phyloP scores from a whole-genome alignment of 768 basidiomycete species.

The Mycena rosella region DNA sequence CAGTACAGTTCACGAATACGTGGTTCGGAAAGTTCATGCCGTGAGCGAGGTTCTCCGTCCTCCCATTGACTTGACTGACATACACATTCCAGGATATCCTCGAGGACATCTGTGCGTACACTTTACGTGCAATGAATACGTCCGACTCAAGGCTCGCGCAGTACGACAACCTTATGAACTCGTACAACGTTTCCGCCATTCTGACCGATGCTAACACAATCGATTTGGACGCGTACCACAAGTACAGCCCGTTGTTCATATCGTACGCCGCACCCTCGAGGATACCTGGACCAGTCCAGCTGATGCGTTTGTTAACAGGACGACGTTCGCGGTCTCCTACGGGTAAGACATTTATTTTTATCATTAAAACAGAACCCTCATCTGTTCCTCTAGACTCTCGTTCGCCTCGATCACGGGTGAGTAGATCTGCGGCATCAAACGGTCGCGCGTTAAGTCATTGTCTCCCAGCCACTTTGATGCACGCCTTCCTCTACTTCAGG shows the following conservation, averaged over 20 bases:
- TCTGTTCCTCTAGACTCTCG: conserved; percentile 75
- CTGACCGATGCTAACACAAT: conserved; percentile 66
- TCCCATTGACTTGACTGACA: background rate
- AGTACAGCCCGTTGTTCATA: conserved; percentile 27
- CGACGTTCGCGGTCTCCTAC: conserved; percentile 37
- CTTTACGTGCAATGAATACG: conserved; percentile 33
- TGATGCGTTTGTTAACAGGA: conserved; percentile 35
- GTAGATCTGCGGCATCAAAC: background rate
- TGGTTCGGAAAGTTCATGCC: conserved; percentile 72
- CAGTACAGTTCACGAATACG: conserved; percentile 67
- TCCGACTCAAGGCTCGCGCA: conserved; percentile 46
- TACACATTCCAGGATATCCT: conserved; percentile 8
- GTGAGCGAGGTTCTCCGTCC: conserved; percentile 45
- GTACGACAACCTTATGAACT: conserved; percentile 70
- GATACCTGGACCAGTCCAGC: background rate
- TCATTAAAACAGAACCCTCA: conserved; percentile 64
- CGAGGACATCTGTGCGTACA: conserved; percentile 26
- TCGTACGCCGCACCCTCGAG: conserved; percentile 10
- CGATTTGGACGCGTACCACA: conserved; percentile 63
- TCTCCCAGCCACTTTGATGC: conserved; percentile 71
- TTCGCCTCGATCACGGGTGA: conserved; percentile 78
- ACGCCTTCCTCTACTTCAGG: conserved; percentile 80
- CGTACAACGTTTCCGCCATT: conserved; percentile 72
- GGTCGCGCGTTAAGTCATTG: background rate
- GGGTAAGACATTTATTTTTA: conserved; percentile 60